Evolutionary conservation across 2,329 filamentous ascomycete species (phyloP), one percentile per base, ranked within the genome.

Genomic region (Huntiella savannae): DNA sequence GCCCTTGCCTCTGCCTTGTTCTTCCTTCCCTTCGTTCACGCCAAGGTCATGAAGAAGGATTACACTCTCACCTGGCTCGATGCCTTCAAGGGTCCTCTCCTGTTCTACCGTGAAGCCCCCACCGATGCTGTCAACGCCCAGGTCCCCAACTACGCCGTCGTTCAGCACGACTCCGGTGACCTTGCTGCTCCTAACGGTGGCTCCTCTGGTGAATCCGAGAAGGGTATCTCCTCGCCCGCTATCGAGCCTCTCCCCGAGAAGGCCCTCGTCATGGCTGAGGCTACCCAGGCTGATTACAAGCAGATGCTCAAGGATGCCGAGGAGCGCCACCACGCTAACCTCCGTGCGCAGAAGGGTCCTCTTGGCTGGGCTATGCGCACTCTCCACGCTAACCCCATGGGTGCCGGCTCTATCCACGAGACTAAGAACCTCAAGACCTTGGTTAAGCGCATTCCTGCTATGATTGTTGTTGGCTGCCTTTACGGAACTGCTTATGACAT

Each of bases 401-500:
- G 79, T 13, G 59, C 75, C 13, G 83, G 82, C 45, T 68, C 77
- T 55, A 70, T 87, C 52, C 84, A 88, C 63, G 82, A 88, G 63
- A 54, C 69, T 15, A 66, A 76, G 62, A 88, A 88, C 68, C 63
- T 86, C 51, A 70, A 69, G 57, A 70, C 70, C 43, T 50, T 77
- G 16, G 22, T 67, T 50, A 79, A 74, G 62, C 79, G 82, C 16
- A 57, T 87, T 6, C 82, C 82, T 0, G 80, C 83, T 43, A 70
- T 70, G 61, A 58, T 82, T 51, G 67, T 76, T 38, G 67, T 66
- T 52, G 80, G 68, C 47, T 57, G 67, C 12, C 71, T 86, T 44
- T 88, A 88, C 58, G 83, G 83, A 59, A 58, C 79, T 19, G 68
- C 87, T 69, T 88, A 87, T 63, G 82, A 88, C 54, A 88, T 87